Percentiles rank a stretch among this genome's conserved stretches.
Conservation (phyloP, 345 rosid genomes). For the Pistacia vera region DNA sequence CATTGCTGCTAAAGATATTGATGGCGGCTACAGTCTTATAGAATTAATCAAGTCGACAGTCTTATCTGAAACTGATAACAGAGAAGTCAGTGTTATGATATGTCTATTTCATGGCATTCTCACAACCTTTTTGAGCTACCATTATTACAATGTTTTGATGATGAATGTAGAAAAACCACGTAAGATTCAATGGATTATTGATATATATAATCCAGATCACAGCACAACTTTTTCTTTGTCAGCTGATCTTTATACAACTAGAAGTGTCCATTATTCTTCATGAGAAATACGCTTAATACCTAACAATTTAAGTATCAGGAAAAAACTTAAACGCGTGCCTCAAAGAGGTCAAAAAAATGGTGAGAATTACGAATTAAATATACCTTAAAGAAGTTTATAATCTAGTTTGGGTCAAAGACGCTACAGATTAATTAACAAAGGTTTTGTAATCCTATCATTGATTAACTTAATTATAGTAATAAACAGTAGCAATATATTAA, state of each 20-base stretch:
- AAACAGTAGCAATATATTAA: no score
- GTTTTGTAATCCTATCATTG: no score
- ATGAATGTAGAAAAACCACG: neutral
- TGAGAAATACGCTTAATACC: slow-evolving; percentile 29
- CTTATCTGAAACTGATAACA: no score
- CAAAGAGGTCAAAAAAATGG: slow-evolving; percentile 39
- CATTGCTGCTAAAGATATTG: no score
- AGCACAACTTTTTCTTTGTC: slow-evolving; percentile 14
- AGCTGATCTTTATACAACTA: neutral
- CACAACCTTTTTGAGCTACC: neutral
- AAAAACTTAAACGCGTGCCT: slow-evolving; percentile 23
- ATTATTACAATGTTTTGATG: neutral
- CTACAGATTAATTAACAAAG: slow-evolving; percentile 14
- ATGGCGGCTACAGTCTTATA: no score
- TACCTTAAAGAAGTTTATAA: neutral
- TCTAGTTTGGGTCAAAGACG: slow-evolving; percentile 58
- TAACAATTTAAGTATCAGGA: slow-evolving; percentile 19
- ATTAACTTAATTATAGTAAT: no score
- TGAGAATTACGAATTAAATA: no score
- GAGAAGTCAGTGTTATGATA: no score
- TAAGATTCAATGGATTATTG: slow-evolving; percentile 26
- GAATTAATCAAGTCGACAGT: no score
- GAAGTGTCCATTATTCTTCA: slow-evolving; percentile 7
- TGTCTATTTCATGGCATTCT: slow-evolving; percentile 22
- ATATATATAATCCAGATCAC: no score